Percentiles rank a stretch among this genome's conserved stretches.
Conservation (phyloP, 441 rosid species). For the Aquilaria agallochum region DNA sequence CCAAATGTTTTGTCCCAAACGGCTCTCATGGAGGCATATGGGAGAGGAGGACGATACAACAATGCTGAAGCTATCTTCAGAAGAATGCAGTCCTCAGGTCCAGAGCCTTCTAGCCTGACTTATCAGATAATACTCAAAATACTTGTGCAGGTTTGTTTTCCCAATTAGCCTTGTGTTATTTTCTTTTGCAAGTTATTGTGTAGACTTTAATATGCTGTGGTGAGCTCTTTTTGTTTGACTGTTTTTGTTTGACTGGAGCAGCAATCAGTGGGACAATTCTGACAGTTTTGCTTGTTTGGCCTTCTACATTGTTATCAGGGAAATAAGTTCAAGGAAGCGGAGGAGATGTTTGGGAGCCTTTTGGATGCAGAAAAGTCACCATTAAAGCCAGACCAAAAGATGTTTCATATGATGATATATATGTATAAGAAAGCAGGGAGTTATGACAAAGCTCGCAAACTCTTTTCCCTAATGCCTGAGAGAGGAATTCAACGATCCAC, state of each 20-base stretch:
- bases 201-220: neutral
- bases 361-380: conserved; percentile 61
- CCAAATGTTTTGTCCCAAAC: conserved; percentile 83
- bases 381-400: conserved; percentile 82
- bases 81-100: conserved; percentile 91
- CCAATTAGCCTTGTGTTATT: neutral
- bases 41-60: conserved; percentile 78
- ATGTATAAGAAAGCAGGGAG: conserved; percentile 86
- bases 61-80: conserved; percentile 93
- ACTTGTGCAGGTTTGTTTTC: conserved; percentile 64
- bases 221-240: neutral
- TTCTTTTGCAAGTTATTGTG: neutral
- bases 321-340: conserved; percentile 82
- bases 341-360: conserved; percentile 76
- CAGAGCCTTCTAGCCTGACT: conserved; percentile 88
- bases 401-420: conserved; percentile 96
- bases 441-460: conserved; percentile 77
- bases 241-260: no score
- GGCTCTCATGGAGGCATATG: conserved; percentile 95
- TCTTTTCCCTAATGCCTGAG: conserved; percentile 72
- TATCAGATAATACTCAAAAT: conserved; percentile 86
- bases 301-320: conserved; percentile 33
- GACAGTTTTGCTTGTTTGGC: conserved; percentile 4
- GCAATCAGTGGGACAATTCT: neutral
- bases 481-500: conserved; percentile 71